Evolutionary conservation across 2,329 filamentous ascomycete genomes (phyloP), one percentile per base, ranked within the genome.

Genomic region (Neoascochyta sp.): DNA sequence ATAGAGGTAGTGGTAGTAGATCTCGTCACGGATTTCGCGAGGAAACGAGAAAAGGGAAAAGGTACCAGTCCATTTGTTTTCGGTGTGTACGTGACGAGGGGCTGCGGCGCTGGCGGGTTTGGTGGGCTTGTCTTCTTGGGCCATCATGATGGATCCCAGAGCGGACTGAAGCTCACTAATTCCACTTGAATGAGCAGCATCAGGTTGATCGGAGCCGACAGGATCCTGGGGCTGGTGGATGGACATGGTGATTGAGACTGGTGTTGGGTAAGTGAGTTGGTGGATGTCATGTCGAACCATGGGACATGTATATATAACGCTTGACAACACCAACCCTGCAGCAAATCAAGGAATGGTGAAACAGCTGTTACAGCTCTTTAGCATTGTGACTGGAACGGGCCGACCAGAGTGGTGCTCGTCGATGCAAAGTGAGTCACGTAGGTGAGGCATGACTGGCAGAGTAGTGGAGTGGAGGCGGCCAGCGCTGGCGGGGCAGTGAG

Each of bases 21-120:
- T 50, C 7, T 16, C 24, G 25, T 54, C 49, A 10, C 47, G 38
- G 2, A 54, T 29, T 22, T 54, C 50, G 11, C 43, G 47, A 2
- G 50, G 47, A 16, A 49, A 34, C 13, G 29, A 12, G 22, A 49
- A 34, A 19, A 51, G 24, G n/a, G 19, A 13, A 24, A 54, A 46
- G 11, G 24, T 3, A 12, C 41, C 38, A 15, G 35, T 44, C 44
- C 39, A 45, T 26, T 27, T 30, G 22, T 23, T 8, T 12, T 17
- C 12, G 10, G 21, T 13, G 8, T 29, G 11, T 13, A 3, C 10
- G 13, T 20, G 7, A 21, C 6, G 15, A 10, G 18, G 9, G 24
- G 19, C n/a, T 15, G 14, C 16, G 24, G 20, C 9, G 13, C 18
- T 21, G 21, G 28, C 11, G 16, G 7, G 13, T 12, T 5, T 7